Evolutionary conservation across 2,329 filamentous ascomycete genomes (phyloP), one percentile per base, ranked within the genome.

Genomic region (Hypocreales sp.): DNA sequence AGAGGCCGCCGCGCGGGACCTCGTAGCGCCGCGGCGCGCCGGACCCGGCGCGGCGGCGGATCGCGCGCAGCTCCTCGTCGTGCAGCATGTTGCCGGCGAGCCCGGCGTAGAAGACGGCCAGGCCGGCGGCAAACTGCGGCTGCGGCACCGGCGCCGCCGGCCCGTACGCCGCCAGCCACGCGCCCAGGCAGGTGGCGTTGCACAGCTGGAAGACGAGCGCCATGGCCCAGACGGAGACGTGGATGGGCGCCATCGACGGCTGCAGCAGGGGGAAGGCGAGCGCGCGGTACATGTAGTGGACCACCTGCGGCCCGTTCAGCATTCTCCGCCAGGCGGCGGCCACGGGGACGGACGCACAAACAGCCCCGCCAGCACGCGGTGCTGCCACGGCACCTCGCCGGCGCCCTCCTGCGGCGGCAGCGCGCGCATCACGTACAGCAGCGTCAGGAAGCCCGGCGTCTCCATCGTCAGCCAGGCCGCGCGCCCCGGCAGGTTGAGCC

Each of bases 241-340:
- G 80, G 38, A 93, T 80, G 7, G 87, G 87, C 5, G 84, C 83
- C 79, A 98, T 94, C 59, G 76, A 84, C 0, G 87, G 87, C 36
- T 87, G 82, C 37, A 87, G 62, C 31, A 92, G 58, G 3, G 90
- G 87, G 30, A 74, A 79, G 35, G 92, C 55, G 31, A 95, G 52
- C 8, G 90, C 86, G 35, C 90, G 82, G 63, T 98, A 92, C 46
- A 72, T 39, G 61, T 98, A 98, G 58, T 98, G 90, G 30, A 87
- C 70, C 19, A 79, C 62, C 61, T 80, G 31, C 5, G 3, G 8
- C 8, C 3, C 8, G 15, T 25, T 7, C 18, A 21, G 14, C 22
- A 12, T 4, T 14, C 9, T 13, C 6, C 15, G 7, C 9, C 14
- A 24, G 14, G 12, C 5, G 5, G 10, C 9, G 9, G 14, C 11